phyloP scores from a whole-genome alignment of 768 basidiomycete species.

The Auricularia sp. region DNA sequence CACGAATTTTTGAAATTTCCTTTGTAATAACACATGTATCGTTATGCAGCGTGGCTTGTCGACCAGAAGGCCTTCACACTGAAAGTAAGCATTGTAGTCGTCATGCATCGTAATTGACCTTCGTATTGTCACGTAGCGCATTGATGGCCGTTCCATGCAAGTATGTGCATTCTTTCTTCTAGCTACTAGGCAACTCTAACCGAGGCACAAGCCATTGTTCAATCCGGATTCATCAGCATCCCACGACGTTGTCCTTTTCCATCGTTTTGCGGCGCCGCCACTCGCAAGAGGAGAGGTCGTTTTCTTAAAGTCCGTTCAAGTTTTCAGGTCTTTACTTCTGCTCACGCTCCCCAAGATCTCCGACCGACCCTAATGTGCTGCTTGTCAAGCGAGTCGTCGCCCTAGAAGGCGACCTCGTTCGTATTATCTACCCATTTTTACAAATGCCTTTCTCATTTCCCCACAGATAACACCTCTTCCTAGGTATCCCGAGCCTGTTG shows the following conservation, averaged over 20 bases:
- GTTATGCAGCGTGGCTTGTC: no score
- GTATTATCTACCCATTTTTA: conserved; percentile 14
- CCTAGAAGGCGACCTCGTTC: conserved; percentile 39
- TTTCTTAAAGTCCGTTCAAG: conserved; percentile 39
- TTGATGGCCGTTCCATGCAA: background rate
- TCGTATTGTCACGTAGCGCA: background rate
- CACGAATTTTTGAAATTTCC: no score
- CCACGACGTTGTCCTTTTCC: conserved; percentile 56
- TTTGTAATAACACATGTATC: no score
- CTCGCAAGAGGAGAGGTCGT: conserved; percentile 55
- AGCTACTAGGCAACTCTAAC: conserved; percentile 1
- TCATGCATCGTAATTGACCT: no score
- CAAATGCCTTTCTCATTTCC: no score
- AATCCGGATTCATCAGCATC: conserved; percentile 58
- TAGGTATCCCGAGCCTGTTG: conserved; percentile 47
- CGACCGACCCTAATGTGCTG: conserved; percentile 38
- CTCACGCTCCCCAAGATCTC: conserved; percentile 36
- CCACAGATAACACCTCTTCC: conserved; percentile 48
- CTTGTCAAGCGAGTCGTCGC: conserved; percentile 61
- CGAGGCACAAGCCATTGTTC: conserved; percentile 52
- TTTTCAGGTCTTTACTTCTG: background rate
- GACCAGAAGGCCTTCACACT: no score
- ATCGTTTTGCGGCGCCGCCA: conserved; percentile 31
- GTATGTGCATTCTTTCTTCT: background rate
- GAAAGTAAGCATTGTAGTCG: no score